Base-by-base conservation (phyloP, 441 rosid genomes). In the Jatropha podagrica region DNA sequence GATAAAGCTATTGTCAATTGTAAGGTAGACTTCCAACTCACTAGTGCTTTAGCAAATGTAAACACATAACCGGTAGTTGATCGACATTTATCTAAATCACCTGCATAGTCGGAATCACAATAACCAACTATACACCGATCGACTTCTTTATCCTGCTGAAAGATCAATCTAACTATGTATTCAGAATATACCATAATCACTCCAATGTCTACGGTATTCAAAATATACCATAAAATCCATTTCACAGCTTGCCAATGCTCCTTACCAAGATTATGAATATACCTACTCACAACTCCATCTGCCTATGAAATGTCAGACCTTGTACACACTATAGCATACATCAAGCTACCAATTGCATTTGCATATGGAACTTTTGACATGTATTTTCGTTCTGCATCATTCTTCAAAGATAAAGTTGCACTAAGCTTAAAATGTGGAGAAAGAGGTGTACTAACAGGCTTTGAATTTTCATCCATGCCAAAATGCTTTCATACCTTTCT, bases 11-110 rank as follows among this genome's bases (percentile, higher is more conserved):
- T 2, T 32, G 32, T 32, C 0, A 2, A 42, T 13, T 46, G 40
- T 44, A 44, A 68, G 15, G 56, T 46, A 9, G 37, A 68, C 17
- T 68, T 46, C 71, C 56, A 68, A 46, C 71, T 68, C 20, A 68
- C 0, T 0, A 37, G 56, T 42, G 56, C 1, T 10, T 68, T 68
- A 0, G 56, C 54, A n/a, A 68, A 13, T 0, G 58, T 68, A 12
- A 68, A 68, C 7, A 49, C 44, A 27, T 68, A 44, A n/a, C 32
- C 10, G 4, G 62, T 58, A 58, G 62, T 58, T 4, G 27, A 58
- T 58, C 4, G 27, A 58, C 3, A 10, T 20, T 58, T 20, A 20
- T n/a, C 27, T 9, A 20, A 58, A 58, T 58, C 62, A 58, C 62
- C 26, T 58, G 10, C 27, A 20, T 58, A 18, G 17, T 4, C 8